Percentiles rank a stretch among this genome's conserved stretches.
These are phyloP conservation scores for Phytophthora agathidicida DNA, from an alignment of 352 stramenopile genomes.

Conservation along the genomic window DNA sequence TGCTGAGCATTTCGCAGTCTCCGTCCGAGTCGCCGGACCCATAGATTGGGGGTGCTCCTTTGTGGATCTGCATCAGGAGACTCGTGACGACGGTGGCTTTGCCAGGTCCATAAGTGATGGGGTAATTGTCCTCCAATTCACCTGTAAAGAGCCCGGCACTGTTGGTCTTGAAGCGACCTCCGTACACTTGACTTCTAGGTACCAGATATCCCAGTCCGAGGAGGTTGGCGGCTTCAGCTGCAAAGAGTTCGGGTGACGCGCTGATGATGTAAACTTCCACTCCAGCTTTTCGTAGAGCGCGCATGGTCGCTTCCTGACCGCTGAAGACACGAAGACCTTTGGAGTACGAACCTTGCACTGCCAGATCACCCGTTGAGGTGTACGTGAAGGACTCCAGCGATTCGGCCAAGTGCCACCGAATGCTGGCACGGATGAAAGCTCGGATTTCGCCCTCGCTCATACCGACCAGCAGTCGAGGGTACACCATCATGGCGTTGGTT, in stretches of 20 bases:
- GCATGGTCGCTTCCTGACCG: slow-evolving; percentile 54
- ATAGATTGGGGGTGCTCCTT: slow-evolving; percentile 46
- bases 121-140: slow-evolving; percentile 41
- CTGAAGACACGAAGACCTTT: slow-evolving; percentile 57
- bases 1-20: slow-evolving; percentile 61
- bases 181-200: slow-evolving; percentile 45
- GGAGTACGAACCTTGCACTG: slow-evolving; percentile 38
- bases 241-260: slow-evolving; percentile 52
- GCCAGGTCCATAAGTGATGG: slow-evolving; percentile 59
- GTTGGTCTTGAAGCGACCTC: slow-evolving; percentile 47
- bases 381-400: slow-evolving; percentile 39
- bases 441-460: slow-evolving; percentile 55
- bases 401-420: slow-evolving; percentile 48
- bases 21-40: slow-evolving; percentile 26
- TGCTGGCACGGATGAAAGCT: slow-evolving; percentile 37
- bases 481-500: slow-evolving; percentile 46
- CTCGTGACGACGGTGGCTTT: slow-evolving; percentile 54
- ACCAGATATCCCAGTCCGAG: slow-evolving; percentile 49
- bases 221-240: slow-evolving; percentile 39
- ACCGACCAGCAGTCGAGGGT: slow-evolving; percentile 49
- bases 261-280: slow-evolving; percentile 55
- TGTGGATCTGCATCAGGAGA: slow-evolving; percentile 46
- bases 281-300: slow-evolving; percentile 39
- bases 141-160: slow-evolving; percentile 42
- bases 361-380: slow-evolving; percentile 35